Evolutionary conservation across 2,329 filamentous ascomycete genomes (phyloP).

Genomic region (Monilinia polystroma): DNA sequence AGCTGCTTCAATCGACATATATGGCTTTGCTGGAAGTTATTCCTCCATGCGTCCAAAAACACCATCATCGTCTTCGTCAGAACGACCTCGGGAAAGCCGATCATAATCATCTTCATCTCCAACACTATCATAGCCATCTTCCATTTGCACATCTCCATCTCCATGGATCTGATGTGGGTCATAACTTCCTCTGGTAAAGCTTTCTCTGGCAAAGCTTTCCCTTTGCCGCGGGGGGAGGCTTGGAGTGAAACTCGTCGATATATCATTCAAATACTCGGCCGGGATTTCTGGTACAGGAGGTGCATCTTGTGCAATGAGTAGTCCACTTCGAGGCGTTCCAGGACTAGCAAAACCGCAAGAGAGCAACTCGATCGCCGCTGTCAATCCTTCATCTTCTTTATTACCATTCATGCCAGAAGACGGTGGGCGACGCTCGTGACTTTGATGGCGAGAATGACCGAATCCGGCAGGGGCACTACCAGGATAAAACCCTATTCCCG

Average conservation of each 20-base stretch:
- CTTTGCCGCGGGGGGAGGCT: conserved; percentile 60
- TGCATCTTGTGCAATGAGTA: conserved; percentile 67
- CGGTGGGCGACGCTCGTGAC: conserved; percentile 71
- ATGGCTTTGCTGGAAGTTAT: conserved; percentile 44
- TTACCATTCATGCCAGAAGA: conserved; percentile 76
- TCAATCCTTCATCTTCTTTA: conserved; percentile 81
- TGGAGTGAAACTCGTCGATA: conserved; percentile 57
- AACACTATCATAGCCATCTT: conserved; percentile 62
- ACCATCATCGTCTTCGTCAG: conserved; percentile 90
- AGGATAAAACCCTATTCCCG: conserved; percentile 39
- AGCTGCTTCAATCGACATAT: conserved; percentile 10
- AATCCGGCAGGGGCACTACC: conserved; percentile 53
- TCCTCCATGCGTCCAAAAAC: conserved; percentile 98
- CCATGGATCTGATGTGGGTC: conserved; percentile 55
- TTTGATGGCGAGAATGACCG: conserved; percentile 62
- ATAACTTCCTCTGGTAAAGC: conserved; percentile 42
- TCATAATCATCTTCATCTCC: conserved; percentile 65
- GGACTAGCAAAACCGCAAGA: conserved; percentile 76
- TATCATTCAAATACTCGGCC: conserved; percentile 66
- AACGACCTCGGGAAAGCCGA: conserved; percentile 59
- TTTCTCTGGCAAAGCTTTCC: conserved; percentile 48
- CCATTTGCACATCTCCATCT: conserved; percentile 66
- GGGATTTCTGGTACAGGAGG: conserved; percentile 88
- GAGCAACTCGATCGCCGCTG: conserved; percentile 84
- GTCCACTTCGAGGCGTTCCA: conserved; percentile 63